Evolutionary conservation across 352 stramenopile species (phyloP), one percentile per base, ranked within the genome.

Genomic region (Pythium guiyangense): DNA sequence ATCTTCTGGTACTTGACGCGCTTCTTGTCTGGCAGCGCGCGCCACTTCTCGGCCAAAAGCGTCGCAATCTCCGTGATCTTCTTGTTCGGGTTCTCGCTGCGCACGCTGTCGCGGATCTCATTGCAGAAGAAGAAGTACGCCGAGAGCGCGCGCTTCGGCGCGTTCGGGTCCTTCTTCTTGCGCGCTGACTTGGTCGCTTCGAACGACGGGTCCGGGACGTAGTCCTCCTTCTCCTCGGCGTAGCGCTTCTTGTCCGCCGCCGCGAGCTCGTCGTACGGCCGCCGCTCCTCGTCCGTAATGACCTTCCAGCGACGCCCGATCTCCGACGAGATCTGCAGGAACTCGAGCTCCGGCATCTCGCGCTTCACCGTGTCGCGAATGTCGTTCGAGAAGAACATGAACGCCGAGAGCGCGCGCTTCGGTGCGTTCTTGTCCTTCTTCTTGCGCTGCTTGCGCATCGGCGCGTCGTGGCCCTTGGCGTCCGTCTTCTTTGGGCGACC

Each of bases 61-160:
- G 74, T 81, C 5, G 83, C 88, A 63, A 98, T 88, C 65, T 97
- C 94, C 60, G 88, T 96, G 63, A 98, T 97, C 57, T 91, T 96
- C 77, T 97, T 97, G 74, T 86, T 88, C 31, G 94, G 94, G 77
- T 98, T 97, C 65, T 97, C 89, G 14, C 90, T 74, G 46, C 93
- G 92, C 64, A 97, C 93, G 34, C 80, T 66, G 47, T 90, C 77
- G 61, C 92, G 84, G 66, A 97, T 96, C 46, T 96, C 90, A 64
- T 97, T 97, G 63, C 92, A 96, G 67, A 98, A 98, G 64, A 98
- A 92, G 39, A 98, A 90, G 71, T 98, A 98, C 1, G 95, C 88
- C 22, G 88, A 97, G 66, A 97, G 84, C 65, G 94, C 89, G 55
- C 91, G 86, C 85, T 98, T 98, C 27, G 95, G 95, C 6, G 92